Evolutionary conservation across 2,329 filamentous ascomycete genomes (phyloP), one percentile per base, ranked within the genome.

Genomic region (Bipolaris oryzae): DNA sequence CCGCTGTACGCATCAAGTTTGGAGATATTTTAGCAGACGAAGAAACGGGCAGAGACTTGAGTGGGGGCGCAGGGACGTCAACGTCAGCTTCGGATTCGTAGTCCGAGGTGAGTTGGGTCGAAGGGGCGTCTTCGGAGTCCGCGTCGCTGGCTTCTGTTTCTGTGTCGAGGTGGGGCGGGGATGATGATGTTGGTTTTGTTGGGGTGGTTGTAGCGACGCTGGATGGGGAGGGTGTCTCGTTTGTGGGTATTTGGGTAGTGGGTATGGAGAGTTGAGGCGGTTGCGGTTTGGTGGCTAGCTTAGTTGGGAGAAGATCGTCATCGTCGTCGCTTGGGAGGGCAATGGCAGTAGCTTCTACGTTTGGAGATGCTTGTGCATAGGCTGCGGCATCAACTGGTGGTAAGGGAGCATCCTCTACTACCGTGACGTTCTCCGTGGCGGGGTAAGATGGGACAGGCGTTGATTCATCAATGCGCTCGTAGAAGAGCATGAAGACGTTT

Each of bases 401-500:
- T 6, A 73, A 49, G 3, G 69, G 66, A 5, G 67, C 57, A 23
- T 63, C 50, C 23, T 64, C 58, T 10, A 53, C 28, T 7, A 58
- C n/a, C 6, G 50, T 13, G 3, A 53, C 16, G 9, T 25, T 34
- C n/a, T 49, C 41, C 18, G 44, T 28, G 9, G 23, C 15, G 37
- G 55, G 3, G 0, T 45, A 33, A 33, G 28, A 20, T 7, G 33
- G 1, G 39, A 38, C 31, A 6, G 50, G 20, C 3, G 89, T 79
- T 44, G 85, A 86, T 73, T 58, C 57, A 23, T 72, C 65, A 35
- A 71, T 60, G n/a, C 69, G 73, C 61, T 99, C 94, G 74, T 98
- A 99, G 74, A 98, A 98, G 1, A 98, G 83, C 94, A 99, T 98
- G 72, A 98, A 98, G 0, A 93, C 94, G 1, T 91, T 92, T 0